Evolutionary conservation across 768 basidiomycete genomes (phyloP).

Genomic region (Dentipellis sp.): DNA sequence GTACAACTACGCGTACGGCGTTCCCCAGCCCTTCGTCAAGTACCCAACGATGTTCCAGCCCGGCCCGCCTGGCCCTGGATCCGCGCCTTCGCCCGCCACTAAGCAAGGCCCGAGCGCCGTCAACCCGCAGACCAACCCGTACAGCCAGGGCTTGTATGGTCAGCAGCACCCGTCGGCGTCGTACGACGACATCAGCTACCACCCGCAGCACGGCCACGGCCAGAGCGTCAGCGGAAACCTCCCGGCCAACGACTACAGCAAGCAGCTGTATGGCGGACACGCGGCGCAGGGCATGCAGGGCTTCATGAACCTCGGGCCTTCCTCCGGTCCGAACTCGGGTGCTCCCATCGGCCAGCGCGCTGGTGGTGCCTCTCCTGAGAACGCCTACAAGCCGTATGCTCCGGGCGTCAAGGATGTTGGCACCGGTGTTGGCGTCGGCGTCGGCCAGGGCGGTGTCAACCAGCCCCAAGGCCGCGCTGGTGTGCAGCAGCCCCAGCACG

Average conservation of each 20-base stretch:
- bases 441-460: slow-evolving; percentile 28
- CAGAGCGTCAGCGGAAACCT: slow-evolving; percentile 27
- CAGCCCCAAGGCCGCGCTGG: slow-evolving; percentile 33
- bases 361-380: slow-evolving; percentile 56
- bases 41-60: slow-evolving; percentile 72
- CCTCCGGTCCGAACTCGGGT: slow-evolving; percentile 32
- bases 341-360: slow-evolving; percentile 37
- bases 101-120: slow-evolving; percentile 55
- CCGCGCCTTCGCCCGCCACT: slow-evolving; percentile 53
- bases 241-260: slow-evolving; percentile 33
- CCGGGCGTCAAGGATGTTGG: slow-evolving; percentile 50
- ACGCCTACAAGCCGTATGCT: slow-evolving; percentile 68
- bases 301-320: slow-evolving; percentile 44
- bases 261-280: slow-evolving; percentile 43
- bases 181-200: slow-evolving; percentile 51
- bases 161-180: slow-evolving; percentile 44
- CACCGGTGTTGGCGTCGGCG: slow-evolving; percentile 33
- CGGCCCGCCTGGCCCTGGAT: slow-evolving; percentile 58
- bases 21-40: slow-evolving; percentile 66
- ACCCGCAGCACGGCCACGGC: slow-evolving; percentile 34
- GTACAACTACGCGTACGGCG: slow-evolving; percentile 46
- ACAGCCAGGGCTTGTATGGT: slow-evolving; percentile 56
- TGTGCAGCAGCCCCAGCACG: slow-evolving; percentile 32
- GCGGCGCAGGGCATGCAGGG: slow-evolving; percentile 57
- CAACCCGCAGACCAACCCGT: slow-evolving; percentile 46